These are phyloP conservation scores for Pestalotiopsis sp. DNA, from an alignment of 2,329 filamentous ascomycete genomes.

Conservation along the genomic window DNA sequence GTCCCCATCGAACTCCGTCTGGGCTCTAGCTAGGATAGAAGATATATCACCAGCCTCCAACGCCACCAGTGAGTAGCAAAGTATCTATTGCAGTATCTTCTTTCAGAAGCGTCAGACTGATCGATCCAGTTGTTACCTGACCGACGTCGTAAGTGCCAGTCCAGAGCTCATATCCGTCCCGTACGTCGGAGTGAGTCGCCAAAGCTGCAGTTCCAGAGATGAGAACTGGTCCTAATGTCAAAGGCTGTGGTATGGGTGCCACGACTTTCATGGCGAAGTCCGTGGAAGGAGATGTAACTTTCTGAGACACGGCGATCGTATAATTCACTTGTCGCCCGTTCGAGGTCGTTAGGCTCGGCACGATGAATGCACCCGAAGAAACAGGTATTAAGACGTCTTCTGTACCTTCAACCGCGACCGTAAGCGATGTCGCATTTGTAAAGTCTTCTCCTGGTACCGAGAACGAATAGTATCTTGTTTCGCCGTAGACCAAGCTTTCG, in stretches of 20 bases:
- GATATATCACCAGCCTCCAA: slow-evolving; percentile 26
- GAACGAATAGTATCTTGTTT: slow-evolving; percentile 23
- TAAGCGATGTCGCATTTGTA: slow-evolving; percentile 19
- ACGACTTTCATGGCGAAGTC: slow-evolving; percentile 17
- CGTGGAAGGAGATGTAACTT: slow-evolving; percentile 10
- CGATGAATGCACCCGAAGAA: slow-evolving; percentile 20
- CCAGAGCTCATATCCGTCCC: slow-evolving; percentile 13
- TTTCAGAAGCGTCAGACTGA: slow-evolving; percentile 23
- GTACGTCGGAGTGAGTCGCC: slow-evolving; percentile 11
- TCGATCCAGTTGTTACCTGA: slow-evolving; percentile 20
- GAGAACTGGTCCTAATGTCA: slow-evolving; percentile 26
- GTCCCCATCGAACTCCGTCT: too few relatives aligned
- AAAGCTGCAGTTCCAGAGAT: slow-evolving; percentile 15
- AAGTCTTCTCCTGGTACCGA: slow-evolving; percentile 18
- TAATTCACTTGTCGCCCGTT: slow-evolving; percentile 15
- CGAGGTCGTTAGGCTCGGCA: slow-evolving; percentile 22
- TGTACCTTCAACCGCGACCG: slow-evolving; percentile 15
- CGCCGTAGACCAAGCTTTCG: not conserved
- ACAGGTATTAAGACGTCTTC: too few relatives aligned
- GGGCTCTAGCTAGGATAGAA: too few relatives aligned
- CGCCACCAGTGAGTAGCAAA: slow-evolving; percentile 23
- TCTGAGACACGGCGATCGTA: slow-evolving; percentile 18
- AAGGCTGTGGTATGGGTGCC: slow-evolving; percentile 22
- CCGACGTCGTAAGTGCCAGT: slow-evolving; percentile 16
- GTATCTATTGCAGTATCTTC: slow-evolving; percentile 21